Evolutionary conservation across 2,329 filamentous ascomycete species (phyloP), one percentile per base, ranked within the genome.

Genomic region (Neospermospora avenae): DNA sequence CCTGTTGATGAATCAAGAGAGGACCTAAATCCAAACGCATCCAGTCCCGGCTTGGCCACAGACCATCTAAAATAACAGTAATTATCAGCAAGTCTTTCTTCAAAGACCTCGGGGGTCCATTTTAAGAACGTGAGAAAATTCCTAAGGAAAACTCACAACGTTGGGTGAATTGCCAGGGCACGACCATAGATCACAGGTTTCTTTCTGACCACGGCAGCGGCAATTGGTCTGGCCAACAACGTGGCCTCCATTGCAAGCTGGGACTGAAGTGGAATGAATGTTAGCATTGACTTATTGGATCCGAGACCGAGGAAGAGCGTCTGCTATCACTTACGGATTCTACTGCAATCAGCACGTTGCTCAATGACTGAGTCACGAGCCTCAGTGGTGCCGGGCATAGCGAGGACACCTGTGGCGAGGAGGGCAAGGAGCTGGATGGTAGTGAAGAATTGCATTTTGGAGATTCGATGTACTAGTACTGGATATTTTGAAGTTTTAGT

Each of bases 401-500:
- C 59, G 25, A 61, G 41, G 6, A 20, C 49, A 35, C 54, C 39
- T 11, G 37, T 49, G 48, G 59, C 25, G 16, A 61, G 48, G n/a
- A 61, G 46, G 18, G 59, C 53, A 25, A 62, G 25, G 31, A 62
- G 13, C 46, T 48, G 46, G 46, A 59, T 31, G 4, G 57, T 46
- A 22, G 52, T 53, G 34, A 59, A 37, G 60, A 62, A 62, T 44
- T 62, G 53, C 60, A 62, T 62, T 45, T 39, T 62, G 57, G 18
- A 16, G 37, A 16, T 11, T 42, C 35, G 25, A 11, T 44, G 41
- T 48, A 24, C 3, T 31, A n/a, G 4, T 41, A n/a, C 6, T n/a
- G n/a, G 14, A 7, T 41, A n/a, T n/a, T 41, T 6, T 41, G 37
- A 20, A 7, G 39, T 6, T 13, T 4, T 37, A 18, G 16, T 31